Conservation (phyloP, 441 rosid species). For the Iberis amara region DNA sequence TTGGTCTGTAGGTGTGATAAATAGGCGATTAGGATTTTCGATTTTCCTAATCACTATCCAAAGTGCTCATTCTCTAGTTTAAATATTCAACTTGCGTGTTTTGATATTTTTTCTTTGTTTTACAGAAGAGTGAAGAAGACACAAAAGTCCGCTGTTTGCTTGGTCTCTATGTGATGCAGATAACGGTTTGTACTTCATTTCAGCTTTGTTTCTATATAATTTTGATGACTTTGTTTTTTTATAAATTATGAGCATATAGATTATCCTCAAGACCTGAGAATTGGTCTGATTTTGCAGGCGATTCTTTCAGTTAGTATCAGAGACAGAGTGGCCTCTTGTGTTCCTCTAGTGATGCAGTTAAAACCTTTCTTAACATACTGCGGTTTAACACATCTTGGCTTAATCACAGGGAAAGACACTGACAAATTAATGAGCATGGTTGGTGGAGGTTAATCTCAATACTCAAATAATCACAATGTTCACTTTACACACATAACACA, state of each 20-base stretch:
- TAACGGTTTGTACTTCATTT: conserved; percentile 48
- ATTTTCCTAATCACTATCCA: conserved; percentile 8
- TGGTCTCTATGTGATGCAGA: conserved; percentile 63
- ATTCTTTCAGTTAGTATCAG: conserved; percentile 49
- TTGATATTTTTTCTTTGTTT: conserved; percentile 20
- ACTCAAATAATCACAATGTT: conserved; percentile 6
- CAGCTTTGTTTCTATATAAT: conserved; percentile 14
- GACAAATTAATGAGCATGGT: conserved; percentile 37
- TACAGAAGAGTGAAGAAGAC: conserved; percentile 48
- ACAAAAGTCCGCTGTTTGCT: conserved; percentile 60
- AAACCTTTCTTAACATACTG: conserved; percentile 46
- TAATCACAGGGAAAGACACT: conserved; percentile 57
- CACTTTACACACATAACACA: too few relatives aligned
- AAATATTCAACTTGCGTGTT: conserved; percentile 12
- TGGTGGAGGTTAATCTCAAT: conserved; percentile 41
- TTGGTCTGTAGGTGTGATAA: conserved; percentile 45
- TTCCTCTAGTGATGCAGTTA: conserved; percentile 41
- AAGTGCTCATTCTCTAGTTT: conserved; percentile 12
- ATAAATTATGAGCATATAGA: conserved; percentile 1
- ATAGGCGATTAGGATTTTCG: conserved; percentile 7
- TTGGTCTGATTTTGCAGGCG: conserved; percentile 44
- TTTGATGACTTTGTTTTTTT: not conserved
- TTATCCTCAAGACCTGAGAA: conserved; percentile 9
- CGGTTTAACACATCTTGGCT: conserved; percentile 58
- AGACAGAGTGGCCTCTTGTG: conserved; percentile 33